Evolutionary conservation across 177 flowering plant species (phyloP).

Genomic region (Vitis hybrid): DNA sequence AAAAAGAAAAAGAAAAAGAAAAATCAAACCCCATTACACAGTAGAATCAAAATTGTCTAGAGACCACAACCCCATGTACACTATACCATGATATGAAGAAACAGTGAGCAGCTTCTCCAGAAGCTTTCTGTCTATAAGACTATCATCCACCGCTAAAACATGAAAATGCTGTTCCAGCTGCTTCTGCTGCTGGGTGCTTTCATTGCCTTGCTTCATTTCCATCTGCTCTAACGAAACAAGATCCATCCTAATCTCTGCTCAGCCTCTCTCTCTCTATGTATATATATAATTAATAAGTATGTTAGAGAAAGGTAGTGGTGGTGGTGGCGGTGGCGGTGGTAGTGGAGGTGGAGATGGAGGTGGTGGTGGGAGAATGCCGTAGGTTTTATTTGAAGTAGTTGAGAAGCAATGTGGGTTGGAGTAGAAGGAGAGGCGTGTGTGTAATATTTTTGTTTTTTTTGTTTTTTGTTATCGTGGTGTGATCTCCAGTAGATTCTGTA

Average conservation of each 20-base stretch:
- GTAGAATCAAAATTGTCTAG: not conserved
- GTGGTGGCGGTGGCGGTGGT: not conserved
- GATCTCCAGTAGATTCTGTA: constrained; percentile 41
- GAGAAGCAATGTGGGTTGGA: constrained; percentile 11
- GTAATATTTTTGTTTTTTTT: not conserved
- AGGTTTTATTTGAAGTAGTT: constrained; percentile 25
- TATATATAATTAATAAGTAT: constrained; percentile 8
- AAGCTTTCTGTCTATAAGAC: constrained; percentile 49
- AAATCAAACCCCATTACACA: not conserved
- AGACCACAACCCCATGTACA: not conserved
- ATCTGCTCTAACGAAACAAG: not conserved
- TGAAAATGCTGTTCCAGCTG: constrained; percentile 33
- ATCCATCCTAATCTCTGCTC: not conserved
- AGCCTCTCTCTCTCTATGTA: not conserved
- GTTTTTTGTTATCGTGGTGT: not conserved
- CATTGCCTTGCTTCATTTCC: constrained; percentile 11
- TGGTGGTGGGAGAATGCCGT: constrained; percentile 8
- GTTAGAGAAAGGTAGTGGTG: constrained; percentile 12
- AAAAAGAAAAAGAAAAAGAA: not conserved
- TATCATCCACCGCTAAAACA: constrained; percentile 70
- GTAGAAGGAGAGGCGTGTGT: not conserved
- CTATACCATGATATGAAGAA: constrained; percentile 54
- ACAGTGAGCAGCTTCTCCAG: constrained; percentile 52
- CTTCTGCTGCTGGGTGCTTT: not conserved
- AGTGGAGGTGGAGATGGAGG: constrained; percentile 2